phyloP scores from a whole-genome alignment of 2,329 filamentous ascomycete species.

The Sarocladium oryzae region DNA sequence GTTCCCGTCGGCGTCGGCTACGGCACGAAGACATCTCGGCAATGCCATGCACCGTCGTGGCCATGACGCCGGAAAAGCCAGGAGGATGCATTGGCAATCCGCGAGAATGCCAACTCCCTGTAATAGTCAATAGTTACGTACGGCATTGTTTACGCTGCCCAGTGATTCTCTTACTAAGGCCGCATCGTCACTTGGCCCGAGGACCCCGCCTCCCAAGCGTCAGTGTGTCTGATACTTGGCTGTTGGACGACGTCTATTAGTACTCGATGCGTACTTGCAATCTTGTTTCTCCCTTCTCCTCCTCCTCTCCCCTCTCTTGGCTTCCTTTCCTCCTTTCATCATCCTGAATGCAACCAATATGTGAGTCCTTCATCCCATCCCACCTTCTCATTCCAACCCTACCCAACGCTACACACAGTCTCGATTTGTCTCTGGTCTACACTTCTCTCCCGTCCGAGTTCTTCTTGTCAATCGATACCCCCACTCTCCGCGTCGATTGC shows the following conservation, averaged over 20 bases:
- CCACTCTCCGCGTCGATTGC: neutral
- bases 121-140: neutral
- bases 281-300: slow-evolving; percentile 1
- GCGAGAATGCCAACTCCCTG: neutral
- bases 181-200: slow-evolving; percentile 1
- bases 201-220: neutral
- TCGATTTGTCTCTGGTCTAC: neutral
- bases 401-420: neutral
- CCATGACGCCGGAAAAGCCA: slow-evolving; percentile 7
- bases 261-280: neutral
- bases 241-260: neutral
- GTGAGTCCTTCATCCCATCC: neutral
- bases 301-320: neutral
- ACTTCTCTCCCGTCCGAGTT: neutral
- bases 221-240: no score
- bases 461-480: neutral
- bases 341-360: neutral
- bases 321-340: neutral
- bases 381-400: neutral
- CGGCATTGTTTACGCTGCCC: neutral
- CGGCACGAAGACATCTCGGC: slow-evolving; percentile 10
- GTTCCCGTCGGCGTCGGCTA: slow-evolving; percentile 10
- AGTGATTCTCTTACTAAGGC: slow-evolving; percentile 5
- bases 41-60: slow-evolving; percentile 7
- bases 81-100: neutral